Base-by-base conservation (phyloP, 139 green algal species). In the Haematococcus lacustris region DNA sequence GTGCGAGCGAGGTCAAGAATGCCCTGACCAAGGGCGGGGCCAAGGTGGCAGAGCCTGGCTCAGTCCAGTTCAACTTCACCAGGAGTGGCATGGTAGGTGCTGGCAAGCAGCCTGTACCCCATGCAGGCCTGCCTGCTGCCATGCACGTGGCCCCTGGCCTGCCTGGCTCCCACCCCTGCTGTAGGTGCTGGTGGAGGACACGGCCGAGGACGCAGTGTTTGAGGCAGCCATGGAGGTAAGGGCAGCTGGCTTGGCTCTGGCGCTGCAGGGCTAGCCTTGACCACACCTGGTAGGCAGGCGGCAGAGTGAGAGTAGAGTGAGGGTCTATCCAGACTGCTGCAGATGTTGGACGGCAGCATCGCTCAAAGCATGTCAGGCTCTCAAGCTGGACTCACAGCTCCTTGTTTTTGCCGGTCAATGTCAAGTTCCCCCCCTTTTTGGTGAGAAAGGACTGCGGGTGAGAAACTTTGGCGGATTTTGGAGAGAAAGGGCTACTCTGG, bases 41-140 rank as follows among this genome's bases (percentile, higher is more conserved):
- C 69, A 98, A 98, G 83, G 81, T 89, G 60, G 93, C 93, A 2
- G 93, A 97, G 62, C 70, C 83, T 1, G 93, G 93, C 32, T 87
- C 71, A 26, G 93, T 98, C 39, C 51, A 94, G 71, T 98, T 98
- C 82, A 96, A 95, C 80, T 98, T 98, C 80, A 66, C 57, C 6
- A 47, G 74, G 2, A 25, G 3, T 6, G 74, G 74, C n/a, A 7
- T 30, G 66, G 66, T 71, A 26, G 33, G 61, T 6, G n/a, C n/a
- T 51, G 17, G 43, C 32, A 28, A 43, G 2, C 7, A 39, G 37
- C 57, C 6, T 30, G 6, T 30, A 66, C 23, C 13, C 6, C 26
- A 13, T 66, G n/a, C n/a, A n/a, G n/a, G 59, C 23, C 28, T 17
- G 6, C 30, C 26, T 35, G 25, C 28, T 33, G 6, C 25, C 30